phyloP scores from a whole-genome alignment of 805 yeast species.

The Wickerhamiella siamensis region DNA sequence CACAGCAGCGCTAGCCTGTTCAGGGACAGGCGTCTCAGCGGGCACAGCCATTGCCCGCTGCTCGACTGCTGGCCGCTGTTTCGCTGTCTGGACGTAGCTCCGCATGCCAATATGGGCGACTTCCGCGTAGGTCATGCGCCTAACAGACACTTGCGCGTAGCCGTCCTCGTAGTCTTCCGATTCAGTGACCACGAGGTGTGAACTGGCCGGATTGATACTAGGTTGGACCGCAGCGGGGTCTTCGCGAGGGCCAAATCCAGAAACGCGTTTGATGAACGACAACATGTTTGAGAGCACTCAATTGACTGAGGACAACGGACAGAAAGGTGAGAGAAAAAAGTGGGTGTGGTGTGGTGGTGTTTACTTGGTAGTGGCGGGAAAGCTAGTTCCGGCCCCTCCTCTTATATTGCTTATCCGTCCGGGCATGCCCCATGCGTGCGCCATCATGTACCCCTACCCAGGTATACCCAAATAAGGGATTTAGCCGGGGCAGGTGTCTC shows the following conservation, averaged over 20 bases:
- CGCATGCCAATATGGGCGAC: constrained; percentile 31
- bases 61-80: not conserved
- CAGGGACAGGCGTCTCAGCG: not conserved
- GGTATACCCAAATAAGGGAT: too few species aligned
- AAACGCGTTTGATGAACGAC: constrained; percentile 4
- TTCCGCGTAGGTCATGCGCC: constrained; percentile 40
- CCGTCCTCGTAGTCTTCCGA: constrained; percentile 24
- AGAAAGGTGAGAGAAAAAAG: not conserved
- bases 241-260: not conserved
- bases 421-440: too few species aligned
- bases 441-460: too few species aligned
- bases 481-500: too few species aligned
- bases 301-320: not conserved
- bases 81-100: too few species aligned
- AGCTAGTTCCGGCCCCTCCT: too few species aligned
- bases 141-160: constrained; percentile 33
- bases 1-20: not conserved
- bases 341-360: not conserved
- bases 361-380: not conserved
- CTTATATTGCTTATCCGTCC: too few species aligned
- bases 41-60: not conserved
- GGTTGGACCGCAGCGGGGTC: not conserved
- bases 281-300: not conserved
- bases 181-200: constrained; percentile 10
- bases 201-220: not conserved